Base-by-base conservation (phyloP, 371 early-diverging fungal genomes). In the Chytridium lagenaria region DNA sequence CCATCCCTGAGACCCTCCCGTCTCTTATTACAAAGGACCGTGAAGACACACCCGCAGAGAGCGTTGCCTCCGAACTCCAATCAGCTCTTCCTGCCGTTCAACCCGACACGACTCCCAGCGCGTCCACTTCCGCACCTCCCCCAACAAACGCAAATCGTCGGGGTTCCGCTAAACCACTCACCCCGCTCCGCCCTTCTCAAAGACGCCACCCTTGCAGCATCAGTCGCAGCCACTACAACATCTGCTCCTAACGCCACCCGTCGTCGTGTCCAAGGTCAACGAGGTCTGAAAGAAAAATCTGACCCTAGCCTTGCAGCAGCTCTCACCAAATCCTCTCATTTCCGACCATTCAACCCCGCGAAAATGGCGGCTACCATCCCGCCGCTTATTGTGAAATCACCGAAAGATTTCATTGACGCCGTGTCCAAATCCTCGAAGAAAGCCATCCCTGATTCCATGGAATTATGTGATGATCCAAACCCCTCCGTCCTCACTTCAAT, bases 341-440 rank as follows among this genome's bases (percentile, higher is more conserved):
- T 2, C 37, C 65, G 75, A 1, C 75, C 75, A 0, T 75, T 67
- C 70, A 59, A 70, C 23, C 57, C 70, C 5, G 65, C 68, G 15
- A 75, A 70, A 36, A 75, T 75, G 75, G 71, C 70, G n/a, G 70
- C 67, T 10, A 37, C 44, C 16, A 67, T 75, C 33, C 75, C 75
- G n/a, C 36, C 70, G 36, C 71, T 75, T 7, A n/a, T 70, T 7
- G 66, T 66, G 15, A 30, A 12, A 2, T 51, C 68, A 1, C 68
- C 68, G 10, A 16, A 22, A 26, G 22, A 23, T 5, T 49, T 68
- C 22, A 15, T 50, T 1, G n/a, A 10, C 5, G 2, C 67, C 33
- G 28, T 36, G 12, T n/a, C n/a, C n/a, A n/a, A n/a, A n/a, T n/a
- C n/a, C n/a, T n/a, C n/a, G n/a, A n/a, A n/a, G n/a, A 19, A 31